Base-by-base conservation (phyloP, 2,329 filamentous ascomycete genomes). In the Lachnellula occidentalis region DNA sequence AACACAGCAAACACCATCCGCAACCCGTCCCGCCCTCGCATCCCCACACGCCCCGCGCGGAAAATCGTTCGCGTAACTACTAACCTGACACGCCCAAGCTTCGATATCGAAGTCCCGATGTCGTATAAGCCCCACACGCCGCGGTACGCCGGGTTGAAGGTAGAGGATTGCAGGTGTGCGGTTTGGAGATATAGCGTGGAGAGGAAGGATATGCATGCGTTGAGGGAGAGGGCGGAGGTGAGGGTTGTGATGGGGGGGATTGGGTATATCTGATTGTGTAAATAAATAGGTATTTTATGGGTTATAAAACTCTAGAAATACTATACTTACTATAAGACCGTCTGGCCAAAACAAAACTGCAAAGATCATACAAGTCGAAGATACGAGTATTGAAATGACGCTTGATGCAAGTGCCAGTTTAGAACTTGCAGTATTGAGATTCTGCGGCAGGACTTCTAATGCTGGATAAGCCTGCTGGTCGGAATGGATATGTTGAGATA, bases 21-120 rank as follows among this genome's bases (percentile, higher is more conserved):
- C 14, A 5, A n/a, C 36, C 0, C 36, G 36, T n/a, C 14, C 36
- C 7, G 36, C 36, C n/a, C n/a, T n/a, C n/a, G 36, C 36, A 15
- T 39, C n/a, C n/a, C 14, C n/a, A n/a, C 36, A 39, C 9, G 5
- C 14, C 14, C 36, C 14, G 6, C 14, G 36, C 36, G 36, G 36
- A 17, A 39, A 39, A 17, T 1, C n/a, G n/a, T 39, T 39, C n/a
- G 14, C n/a, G n/a, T 39, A 39, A 14, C 36, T 39, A 9, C 36
- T 39, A 5, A 39, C 36, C n/a, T 39, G 36, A 3, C 36, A 39
- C 14, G 36, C 7, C 19, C 42, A 53, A 31, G 34, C 17, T 41
- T 37, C 37, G 21, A 49, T 36, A 45, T 36, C 51, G 45, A 39
- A 37, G 31, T 54, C 39, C 39, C 51, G 31, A n/a, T 39, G 14